Evolutionary conservation across 2,329 filamentous ascomycete genomes (phyloP).

Genomic region (Pleomassaria siparia): DNA sequence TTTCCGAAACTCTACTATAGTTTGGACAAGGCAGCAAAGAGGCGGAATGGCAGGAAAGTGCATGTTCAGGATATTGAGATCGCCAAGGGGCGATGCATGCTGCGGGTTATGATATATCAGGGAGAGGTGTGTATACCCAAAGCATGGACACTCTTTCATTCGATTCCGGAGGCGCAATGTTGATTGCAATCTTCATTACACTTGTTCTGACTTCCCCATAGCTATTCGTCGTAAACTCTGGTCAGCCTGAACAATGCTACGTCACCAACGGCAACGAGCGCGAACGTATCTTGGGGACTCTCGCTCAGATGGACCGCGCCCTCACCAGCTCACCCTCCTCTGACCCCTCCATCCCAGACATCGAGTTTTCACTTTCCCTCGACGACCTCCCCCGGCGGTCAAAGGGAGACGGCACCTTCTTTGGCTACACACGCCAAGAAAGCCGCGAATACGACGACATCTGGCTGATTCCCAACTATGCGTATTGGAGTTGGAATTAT

Average conservation of each 20-base stretch:
- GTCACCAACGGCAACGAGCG: conserved; percentile 38
- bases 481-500: conserved; percentile 40
- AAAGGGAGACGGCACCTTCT: conserved; percentile 26
- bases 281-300: conserved; percentile 36
- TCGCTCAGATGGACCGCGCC: conserved; percentile 36
- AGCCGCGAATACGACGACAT: conserved; percentile 29
- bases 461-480: conserved; percentile 41
- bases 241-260: conserved; percentile 35
- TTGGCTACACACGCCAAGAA: conserved; percentile 36
- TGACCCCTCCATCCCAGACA: conserved; percentile 32
- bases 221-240: conserved; percentile 35
- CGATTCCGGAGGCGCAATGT: not conserved
- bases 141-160: not conserved
- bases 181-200: not conserved
- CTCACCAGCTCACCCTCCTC: conserved; percentile 26
- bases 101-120: conserved; percentile 32
- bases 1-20: conserved; percentile 37
- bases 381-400: conserved; percentile 37
- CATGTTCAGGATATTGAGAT: conserved; percentile 32
- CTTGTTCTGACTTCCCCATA: conserved; percentile 3
- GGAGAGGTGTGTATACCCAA: conserved; percentile 29
- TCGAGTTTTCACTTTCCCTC: conserved; percentile 36
- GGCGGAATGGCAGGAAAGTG: conserved; percentile 29
- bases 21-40: conserved; percentile 26
- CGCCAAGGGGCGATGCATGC: conserved; percentile 32